These are phyloP conservation scores for Saccharomyces eubayanus DNA, from an alignment of 805 yeast species.

Conservation along the genomic window DNA sequence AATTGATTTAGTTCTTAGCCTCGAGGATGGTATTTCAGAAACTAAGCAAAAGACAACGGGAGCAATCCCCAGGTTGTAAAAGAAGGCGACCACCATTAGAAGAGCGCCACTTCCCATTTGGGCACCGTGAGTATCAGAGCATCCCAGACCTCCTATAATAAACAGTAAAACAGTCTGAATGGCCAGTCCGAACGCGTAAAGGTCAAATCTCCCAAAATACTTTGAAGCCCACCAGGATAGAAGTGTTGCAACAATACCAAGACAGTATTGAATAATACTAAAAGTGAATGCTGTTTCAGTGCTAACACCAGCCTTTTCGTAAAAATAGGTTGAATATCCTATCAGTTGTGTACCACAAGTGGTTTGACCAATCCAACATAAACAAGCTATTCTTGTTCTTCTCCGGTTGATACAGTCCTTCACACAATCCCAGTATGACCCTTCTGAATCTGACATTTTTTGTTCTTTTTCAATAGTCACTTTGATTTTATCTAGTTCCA, in stretches of 20 bases:
- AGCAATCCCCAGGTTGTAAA: slow-evolving; percentile 39
- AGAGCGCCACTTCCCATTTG: slow-evolving; percentile 43
- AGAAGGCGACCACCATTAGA: slow-evolving; percentile 38
- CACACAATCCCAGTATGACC: slow-evolving; percentile 37
- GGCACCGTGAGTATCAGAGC: slow-evolving; percentile 20
- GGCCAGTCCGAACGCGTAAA: slow-evolving; percentile 10
- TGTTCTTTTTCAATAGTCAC: slow-evolving; percentile 35
- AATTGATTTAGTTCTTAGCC: slow-evolving; percentile 36
- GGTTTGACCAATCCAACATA: slow-evolving; percentile 40
- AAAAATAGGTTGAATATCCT: slow-evolving; percentile 47
- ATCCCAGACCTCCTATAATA: slow-evolving; percentile 38
- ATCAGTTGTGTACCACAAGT: slow-evolving; percentile 39
- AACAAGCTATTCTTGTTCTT: slow-evolving; percentile 43
- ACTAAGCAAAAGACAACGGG: slow-evolving; percentile 37
- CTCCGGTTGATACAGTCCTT: slow-evolving; percentile 37
- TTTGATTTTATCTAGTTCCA: slow-evolving; percentile 39
- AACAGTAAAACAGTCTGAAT: slow-evolving; percentile 32
- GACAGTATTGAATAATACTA: slow-evolving; percentile 37
- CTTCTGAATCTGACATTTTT: slow-evolving; percentile 3
- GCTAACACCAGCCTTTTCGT: slow-evolving; percentile 42
- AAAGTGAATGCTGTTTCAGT: slow-evolving; percentile 39
- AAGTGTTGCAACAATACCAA: slow-evolving; percentile 39
- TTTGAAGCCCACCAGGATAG: slow-evolving; percentile 11
- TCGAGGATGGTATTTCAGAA: slow-evolving; percentile 38
- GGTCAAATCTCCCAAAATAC: slow-evolving; percentile 11